Conservation (phyloP, 331 rosid genomes). For the Quercus tomentella region DNA sequence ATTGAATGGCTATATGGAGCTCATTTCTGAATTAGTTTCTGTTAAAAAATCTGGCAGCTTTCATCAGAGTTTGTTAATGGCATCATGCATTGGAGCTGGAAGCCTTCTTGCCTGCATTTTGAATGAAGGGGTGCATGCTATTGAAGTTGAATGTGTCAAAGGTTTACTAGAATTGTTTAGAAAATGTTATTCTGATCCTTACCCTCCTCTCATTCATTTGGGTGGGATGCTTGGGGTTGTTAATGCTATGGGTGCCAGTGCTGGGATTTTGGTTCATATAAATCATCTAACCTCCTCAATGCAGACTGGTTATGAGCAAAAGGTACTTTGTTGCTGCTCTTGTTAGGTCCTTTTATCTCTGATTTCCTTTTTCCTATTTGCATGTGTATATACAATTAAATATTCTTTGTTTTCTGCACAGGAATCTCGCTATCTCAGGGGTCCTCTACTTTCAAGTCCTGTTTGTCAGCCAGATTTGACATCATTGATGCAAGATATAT, state of each 20-base stretch:
- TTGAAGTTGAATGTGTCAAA: slow-evolving; percentile 56
- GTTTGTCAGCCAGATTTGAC: slow-evolving; percentile 59
- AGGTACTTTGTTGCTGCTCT: slow-evolving; percentile 42
- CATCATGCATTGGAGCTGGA: slow-evolving; percentile 94
- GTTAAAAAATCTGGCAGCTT: slow-evolving; percentile 52
- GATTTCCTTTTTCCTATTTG: neutral
- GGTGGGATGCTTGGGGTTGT: slow-evolving; percentile 95
- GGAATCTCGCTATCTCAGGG: slow-evolving; percentile 56
- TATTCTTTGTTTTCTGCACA: slow-evolving; percentile 32
- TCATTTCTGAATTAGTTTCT: slow-evolving; percentile 65
- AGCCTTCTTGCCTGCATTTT: slow-evolving; percentile 57
- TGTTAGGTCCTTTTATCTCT: neutral
- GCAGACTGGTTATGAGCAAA: slow-evolving; percentile 37
- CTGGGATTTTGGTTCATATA: slow-evolving; percentile 53
- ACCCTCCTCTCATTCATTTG: slow-evolving; percentile 67
- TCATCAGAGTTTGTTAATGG: slow-evolving; percentile 75
- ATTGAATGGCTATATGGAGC: slow-evolving; percentile 54
- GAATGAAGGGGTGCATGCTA: slow-evolving; percentile 65
- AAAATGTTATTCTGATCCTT: slow-evolving; percentile 73
- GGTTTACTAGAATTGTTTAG: slow-evolving; percentile 62
- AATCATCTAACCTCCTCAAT: slow-evolving; percentile 36
- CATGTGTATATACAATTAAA: slow-evolving; percentile 3
- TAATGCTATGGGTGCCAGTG: slow-evolving; percentile 77
- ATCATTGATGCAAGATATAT: slow-evolving; percentile 81
- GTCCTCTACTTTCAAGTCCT: slow-evolving; percentile 68